Evolutionary conservation across 768 basidiomycete species (phyloP).

Genomic region (Solioccasus polychromus): DNA sequence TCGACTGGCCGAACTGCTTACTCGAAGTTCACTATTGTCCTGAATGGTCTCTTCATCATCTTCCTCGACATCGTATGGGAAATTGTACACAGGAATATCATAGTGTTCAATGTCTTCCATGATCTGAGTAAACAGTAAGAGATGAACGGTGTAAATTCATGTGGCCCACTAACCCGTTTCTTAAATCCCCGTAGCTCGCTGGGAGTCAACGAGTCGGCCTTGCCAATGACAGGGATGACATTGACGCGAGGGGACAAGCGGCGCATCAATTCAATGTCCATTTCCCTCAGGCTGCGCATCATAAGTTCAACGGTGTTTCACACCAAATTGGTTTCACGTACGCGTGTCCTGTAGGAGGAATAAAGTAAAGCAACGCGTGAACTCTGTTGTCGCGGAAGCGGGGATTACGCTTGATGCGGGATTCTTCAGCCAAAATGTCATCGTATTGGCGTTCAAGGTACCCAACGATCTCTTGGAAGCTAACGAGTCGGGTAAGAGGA

Average conservation of each 20-base stretch:
- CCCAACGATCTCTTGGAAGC: conserved; percentile 96
- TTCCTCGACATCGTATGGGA: conserved; percentile 98
- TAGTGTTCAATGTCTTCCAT: conserved; percentile 99
- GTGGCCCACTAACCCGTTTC: conserved; percentile 61
- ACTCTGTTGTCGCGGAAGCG: conserved; percentile 98
- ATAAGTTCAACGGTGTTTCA: not conserved
- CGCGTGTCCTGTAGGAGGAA: conserved; percentile 97
- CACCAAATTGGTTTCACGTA: conserved; percentile 42
- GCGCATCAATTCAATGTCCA: conserved; percentile 99
- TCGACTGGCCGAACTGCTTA: conserved; percentile 35
- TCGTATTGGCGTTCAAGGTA: conserved; percentile 99
- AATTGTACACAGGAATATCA: conserved; percentile 98
- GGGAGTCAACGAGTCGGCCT: conserved; percentile 93
- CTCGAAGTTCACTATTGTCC: conserved; percentile 94
- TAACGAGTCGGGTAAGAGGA: conserved; percentile 32
- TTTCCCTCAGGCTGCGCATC: conserved; percentile 78
- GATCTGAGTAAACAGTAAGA: conserved; percentile 50
- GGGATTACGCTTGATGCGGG: conserved; percentile 98
- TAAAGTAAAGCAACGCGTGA: conserved; percentile 96
- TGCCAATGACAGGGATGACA: conserved; percentile 97
- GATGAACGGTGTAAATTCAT: not conserved
- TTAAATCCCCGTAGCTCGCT: conserved; percentile 94
- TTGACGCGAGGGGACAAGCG: conserved; percentile 97
- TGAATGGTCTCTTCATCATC: conserved; percentile 98
- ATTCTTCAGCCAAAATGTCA: conserved; percentile 97